Evolutionary conservation across 23 red algal genomes (phyloP), one percentile per base, ranked within the genome.

Genomic region (Chondrus crispus): DNA sequence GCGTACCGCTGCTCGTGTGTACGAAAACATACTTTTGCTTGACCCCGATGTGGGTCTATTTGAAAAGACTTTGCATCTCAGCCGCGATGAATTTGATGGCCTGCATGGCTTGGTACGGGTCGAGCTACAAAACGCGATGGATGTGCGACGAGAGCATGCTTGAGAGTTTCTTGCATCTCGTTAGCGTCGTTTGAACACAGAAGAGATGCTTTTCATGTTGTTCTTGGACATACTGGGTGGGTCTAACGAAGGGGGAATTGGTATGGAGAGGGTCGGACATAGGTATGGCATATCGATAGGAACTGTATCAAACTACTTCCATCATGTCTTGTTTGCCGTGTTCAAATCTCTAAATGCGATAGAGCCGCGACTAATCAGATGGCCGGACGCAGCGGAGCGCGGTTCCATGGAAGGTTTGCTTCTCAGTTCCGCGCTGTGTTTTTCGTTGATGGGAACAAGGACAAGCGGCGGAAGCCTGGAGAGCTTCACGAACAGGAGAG

Each of bases 201-300:
- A 48, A 73, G 44, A 87, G 62, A 28, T 87, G 28, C n/a, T 73
- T 20, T 87, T 87, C 50, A 62, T 84, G 8, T n/a, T 87, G 10
- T 87, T 87, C n/a, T 18, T 72, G 66, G 24, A 87, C 50, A 11
- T 72, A 9, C 37, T 87, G 1, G 66, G 60, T 32, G 1, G 54
- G 35, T 39, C 29, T n/a, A 85, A 85, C 30, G 29, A 85, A 71
- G 82, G 54, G 53, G 26, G 2, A n/a, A 18, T 19, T 28, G 62
- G 33, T 7, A 5, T 87, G 20, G 39, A 0, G 32, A 10, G 46
- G 0, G 55, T 43, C 4, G 43, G 49, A 30, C 14, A 46, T 4
- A 49, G n/a, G 29, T 88, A 88, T 49, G 49, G 2, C 46, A 53
- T 51, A 10, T 88, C 84, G 28, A 14, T 38, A 19, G 63, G 62